Percentiles rank a stretch among this genome's conserved stretches.
phyloP scores from a whole-genome alignment of 1,284 basidiomycete genomes.

The Xerocomus minutiporus region DNA sequence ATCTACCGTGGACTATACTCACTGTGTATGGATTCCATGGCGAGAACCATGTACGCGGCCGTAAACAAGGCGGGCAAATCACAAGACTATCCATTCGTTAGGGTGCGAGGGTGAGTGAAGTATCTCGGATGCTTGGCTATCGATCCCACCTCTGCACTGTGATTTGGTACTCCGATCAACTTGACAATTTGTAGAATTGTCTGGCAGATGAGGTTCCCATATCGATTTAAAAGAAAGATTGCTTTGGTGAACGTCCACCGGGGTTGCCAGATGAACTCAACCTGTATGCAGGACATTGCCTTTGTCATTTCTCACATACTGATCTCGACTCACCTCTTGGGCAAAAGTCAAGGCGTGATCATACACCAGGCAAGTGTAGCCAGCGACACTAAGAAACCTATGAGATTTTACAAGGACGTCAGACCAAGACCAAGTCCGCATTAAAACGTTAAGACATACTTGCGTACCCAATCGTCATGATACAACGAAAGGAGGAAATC shows the following conservation, averaged over 20 bases:
- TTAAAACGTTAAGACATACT: background rate
- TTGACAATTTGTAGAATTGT: background rate
- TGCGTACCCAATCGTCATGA: background rate
- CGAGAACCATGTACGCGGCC: slow-evolving; percentile 1
- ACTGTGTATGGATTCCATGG: slow-evolving; percentile 16
- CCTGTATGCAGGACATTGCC: background rate
- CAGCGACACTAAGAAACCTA: slow-evolving; percentile 1
- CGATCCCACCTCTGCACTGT: background rate
- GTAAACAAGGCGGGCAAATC: background rate
- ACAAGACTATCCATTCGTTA: background rate
- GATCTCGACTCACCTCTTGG: background rate
- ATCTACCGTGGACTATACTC: background rate
- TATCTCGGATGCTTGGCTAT: too few relatives aligned
- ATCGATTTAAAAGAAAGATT: slow-evolving; percentile 15
- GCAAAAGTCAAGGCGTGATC: slow-evolving; percentile 12
- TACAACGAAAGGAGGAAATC: background rate
- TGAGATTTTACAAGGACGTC: background rate
- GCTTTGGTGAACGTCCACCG: slow-evolving; percentile 12
- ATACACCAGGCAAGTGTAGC: slow-evolving; percentile 12
- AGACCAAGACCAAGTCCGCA: background rate
- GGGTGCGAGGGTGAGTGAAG: too few relatives aligned
- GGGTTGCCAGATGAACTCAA: slow-evolving; percentile 13
- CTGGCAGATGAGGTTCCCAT: slow-evolving; percentile 11
- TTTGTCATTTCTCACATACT: background rate
- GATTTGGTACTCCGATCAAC: background rate